Base-by-base conservation (phyloP, 148 eudicot species). In the Silene latifolia region DNA sequence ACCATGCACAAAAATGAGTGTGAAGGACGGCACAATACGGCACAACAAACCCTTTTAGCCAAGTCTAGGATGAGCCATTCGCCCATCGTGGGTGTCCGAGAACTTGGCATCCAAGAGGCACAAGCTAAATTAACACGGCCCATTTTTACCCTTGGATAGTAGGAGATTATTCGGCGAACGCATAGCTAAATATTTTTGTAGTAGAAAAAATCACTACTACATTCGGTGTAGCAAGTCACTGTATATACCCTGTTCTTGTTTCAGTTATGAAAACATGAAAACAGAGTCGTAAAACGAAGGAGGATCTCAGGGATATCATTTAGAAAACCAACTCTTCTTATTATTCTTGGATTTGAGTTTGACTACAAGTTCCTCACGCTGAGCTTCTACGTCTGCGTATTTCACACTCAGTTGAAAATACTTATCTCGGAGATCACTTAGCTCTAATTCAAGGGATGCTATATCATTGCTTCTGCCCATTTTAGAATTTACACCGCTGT, bases 301-400 rank as follows among this genome's bases (percentile, higher is more conserved):
- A 54, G 21, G 61, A 72, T n/a, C 67, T 19, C 2, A 59, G 62
- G 60, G 7, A 60, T 46, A 64, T 39, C 77, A 39, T 74, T 83
- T 74, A 59, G 86, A 85, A 80, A 91, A 89, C 91, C 93, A 87
- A 63, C 87, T 88, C 87, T 79, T 83, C 74, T 74, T 90, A 76
- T 77, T 81, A 65, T 71, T 86, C 54, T 72, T 72, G 68, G 89
- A 72, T 77, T 84, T 93, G 63, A 93, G 91, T 83, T 91, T 89
- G 89, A 91, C 83, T 63, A 93, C 95, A 80, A 93, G 97, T 79
- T 89, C 93, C 86, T 88, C 97, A n/a, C 93, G 85, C 76, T 89
- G 85, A 47, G 87, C 91, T 76, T 91, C 98, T 27, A 89, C 98
- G 82, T 93, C 98, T 68, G 98, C 98, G 73, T 93, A 89, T 69